Base-by-base conservation (phyloP, 202 grass and related monocot species). In the Eragrostis tef region DNA sequence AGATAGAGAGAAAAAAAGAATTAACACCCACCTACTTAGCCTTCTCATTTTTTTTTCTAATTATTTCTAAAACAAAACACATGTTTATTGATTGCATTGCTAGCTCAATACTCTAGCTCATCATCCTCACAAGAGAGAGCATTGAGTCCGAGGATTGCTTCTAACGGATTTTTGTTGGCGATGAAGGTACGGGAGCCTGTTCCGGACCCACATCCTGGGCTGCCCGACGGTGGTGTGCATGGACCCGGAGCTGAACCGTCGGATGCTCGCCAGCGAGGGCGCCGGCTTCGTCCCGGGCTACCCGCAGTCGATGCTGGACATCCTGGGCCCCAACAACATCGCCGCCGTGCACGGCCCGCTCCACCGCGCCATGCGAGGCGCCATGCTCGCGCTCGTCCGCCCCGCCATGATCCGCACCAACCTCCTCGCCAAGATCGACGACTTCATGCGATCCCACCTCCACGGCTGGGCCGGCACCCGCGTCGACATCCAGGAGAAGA, bases 201-300 rank as follows among this genome's bases (percentile, higher is more conserved):
- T 94, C 79, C 87, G 93, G 81, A 91, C 94, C 45, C 94, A 94
- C 82, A 91, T 98, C 84, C 89, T 91, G 59, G 94, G 94, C 12
- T 94, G 92, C 79, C 94, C 92, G 56, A 98, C 92, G 19, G 92
- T 98, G 42, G 87, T 94, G 50, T 93, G 88, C 79, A 98, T 98
- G 94, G 92, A 98, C 49, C 90, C 94, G 36, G 94, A 94, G 71
- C 81, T 94, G 14, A 98, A 91, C 72, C 88, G 92, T 9, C 88
- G 74, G 52, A 80, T 87, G 60, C 83, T 98, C 21, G 71, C 80
- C 41, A 88, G 89, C 72, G 90, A 98, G 9, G 72, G 90, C 21
- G 74, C 82, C 5, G 91, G 94, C 47, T 87, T 94, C 62, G 58
- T 98, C 67, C 94, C 94, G 11, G 94, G 94, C 4, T 98, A 98